Conservation (phyloP, 2,329 filamentous ascomycete genomes). For the Juglanconis juglandina region DNA sequence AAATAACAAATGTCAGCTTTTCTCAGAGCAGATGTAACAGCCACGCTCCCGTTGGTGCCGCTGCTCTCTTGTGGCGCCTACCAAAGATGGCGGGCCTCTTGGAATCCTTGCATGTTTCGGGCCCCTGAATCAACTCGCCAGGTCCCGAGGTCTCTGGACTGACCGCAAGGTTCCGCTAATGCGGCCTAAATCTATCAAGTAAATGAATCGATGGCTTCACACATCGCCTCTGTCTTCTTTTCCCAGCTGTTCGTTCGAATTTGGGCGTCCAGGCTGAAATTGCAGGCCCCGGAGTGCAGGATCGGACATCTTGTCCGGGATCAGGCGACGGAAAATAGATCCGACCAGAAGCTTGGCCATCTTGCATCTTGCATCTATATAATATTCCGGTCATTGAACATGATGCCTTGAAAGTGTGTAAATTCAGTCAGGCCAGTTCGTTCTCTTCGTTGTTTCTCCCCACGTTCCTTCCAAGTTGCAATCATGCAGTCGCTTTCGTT, state of each 20-base stretch:
- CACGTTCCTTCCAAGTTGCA: neutral
- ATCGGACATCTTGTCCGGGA: neutral
- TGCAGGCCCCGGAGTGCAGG: neutral
- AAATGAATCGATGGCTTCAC: too few species aligned
- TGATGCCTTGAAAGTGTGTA: neutral
- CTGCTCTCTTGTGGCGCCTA: too few species aligned
- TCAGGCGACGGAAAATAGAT: neutral
- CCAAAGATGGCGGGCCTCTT: too few species aligned
- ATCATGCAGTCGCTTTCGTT: slow-evolving; percentile 5
- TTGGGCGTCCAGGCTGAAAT: neutral
- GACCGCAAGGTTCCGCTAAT: too few species aligned
- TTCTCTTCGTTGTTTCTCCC: neutral
- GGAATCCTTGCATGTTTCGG: too few species aligned
- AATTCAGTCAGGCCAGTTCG: neutral
- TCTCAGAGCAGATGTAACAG: too few species aligned
- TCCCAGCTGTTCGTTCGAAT: neutral
- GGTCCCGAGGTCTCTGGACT: too few species aligned
- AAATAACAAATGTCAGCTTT: too few species aligned
- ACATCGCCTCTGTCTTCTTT: neutral
- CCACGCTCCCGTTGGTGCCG: too few species aligned
- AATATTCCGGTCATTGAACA: neutral
- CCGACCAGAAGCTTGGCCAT: neutral
- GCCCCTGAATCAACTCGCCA: too few species aligned
- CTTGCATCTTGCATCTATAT: neutral
- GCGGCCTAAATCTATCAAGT: too few species aligned